Percentiles rank a stretch among this genome's conserved stretches.
phyloP scores from a whole-genome alignment of 2,329 filamentous ascomycete genomes.

The Colletotrichum sp. region DNA sequence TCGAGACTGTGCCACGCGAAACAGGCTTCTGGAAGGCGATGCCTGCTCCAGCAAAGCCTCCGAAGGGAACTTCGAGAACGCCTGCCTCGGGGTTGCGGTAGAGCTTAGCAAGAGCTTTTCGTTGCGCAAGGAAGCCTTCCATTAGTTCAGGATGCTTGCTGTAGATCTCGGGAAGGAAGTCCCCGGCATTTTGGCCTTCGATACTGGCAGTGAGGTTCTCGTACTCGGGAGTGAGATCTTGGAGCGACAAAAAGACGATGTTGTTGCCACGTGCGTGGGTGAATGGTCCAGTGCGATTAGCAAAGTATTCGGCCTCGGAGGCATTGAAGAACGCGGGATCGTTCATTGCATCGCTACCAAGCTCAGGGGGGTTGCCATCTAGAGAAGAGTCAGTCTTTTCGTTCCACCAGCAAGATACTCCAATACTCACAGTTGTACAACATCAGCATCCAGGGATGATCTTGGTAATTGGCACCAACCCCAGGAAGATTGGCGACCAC shows the following conservation, averaged over 20 bases:
- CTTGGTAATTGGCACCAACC: constrained; percentile 19
- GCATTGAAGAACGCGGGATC: constrained; percentile 38
- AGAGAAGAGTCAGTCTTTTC: neutral
- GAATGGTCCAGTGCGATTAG: constrained; percentile 33
- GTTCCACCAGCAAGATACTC: fast-evolving
- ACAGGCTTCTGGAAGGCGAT: constrained; percentile 42
- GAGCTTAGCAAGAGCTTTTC: constrained; percentile 31
- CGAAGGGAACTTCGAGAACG: constrained; percentile 33
- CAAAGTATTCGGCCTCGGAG: constrained; percentile 34
- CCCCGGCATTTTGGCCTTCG: constrained; percentile 33
- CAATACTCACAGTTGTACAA: neutral
- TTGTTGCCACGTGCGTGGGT: constrained; percentile 28
- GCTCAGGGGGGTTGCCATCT: constrained; percentile 11
- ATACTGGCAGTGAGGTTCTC: constrained; percentile 31
- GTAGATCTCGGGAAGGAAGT: constrained; percentile 34
- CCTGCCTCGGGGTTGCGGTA: constrained; percentile 29
- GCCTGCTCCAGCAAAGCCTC: constrained; percentile 29
- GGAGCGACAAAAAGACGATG: constrained; percentile 21
- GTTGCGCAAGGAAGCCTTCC: constrained; percentile 42
- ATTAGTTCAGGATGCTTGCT: constrained; percentile 33
- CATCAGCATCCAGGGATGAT: constrained; percentile 14
- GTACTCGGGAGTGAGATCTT: constrained; percentile 29
- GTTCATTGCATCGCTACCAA: constrained; percentile 27
- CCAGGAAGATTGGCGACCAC: constrained; percentile 15
- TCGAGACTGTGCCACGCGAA: constrained; percentile 42